A percentile compares a stretch with the other conserved stretches of the same genome.
Conservation (phyloP, 2,329 filamentous ascomycete species). For the Phialophora macrospora region DNA sequence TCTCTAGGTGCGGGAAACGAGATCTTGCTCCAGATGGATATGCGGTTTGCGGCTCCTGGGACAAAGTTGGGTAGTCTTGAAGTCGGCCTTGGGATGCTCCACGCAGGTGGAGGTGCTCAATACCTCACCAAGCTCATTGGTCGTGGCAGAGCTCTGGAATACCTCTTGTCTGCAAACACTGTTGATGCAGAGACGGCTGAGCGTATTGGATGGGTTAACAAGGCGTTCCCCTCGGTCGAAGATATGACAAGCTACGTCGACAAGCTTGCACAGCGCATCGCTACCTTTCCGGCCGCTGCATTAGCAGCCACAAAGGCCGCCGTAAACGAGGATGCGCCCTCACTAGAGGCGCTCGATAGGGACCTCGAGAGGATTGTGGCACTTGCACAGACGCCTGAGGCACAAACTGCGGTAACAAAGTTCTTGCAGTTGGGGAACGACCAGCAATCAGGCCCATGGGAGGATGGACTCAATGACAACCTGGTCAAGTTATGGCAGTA, state of each 20-base stretch:
- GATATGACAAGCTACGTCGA: slow-evolving; percentile 17
- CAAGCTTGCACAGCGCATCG: slow-evolving; percentile 18
- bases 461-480: slow-evolving; percentile 20
- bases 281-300: slow-evolving; percentile 6
- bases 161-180: slow-evolving; percentile 16
- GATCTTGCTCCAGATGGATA: slow-evolving; percentile 9
- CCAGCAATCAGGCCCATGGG: slow-evolving; percentile 8
- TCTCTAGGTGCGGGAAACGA: slow-evolving; percentile 14
- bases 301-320: slow-evolving; percentile 18
- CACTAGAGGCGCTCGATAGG: slow-evolving; percentile 8
- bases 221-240: slow-evolving; percentile 1
- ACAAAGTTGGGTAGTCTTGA: slow-evolving; percentile 13
- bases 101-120: slow-evolving; percentile 15
- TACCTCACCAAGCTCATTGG: slow-evolving; percentile 21
- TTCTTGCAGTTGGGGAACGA: slow-evolving; percentile 17
- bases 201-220: background rate
- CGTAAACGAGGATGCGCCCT: slow-evolving; percentile 14
- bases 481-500: slow-evolving; percentile 10
- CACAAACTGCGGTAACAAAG: slow-evolving; percentile 12
- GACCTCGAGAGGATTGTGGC: slow-evolving; percentile 10
- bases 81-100: slow-evolving; percentile 2
- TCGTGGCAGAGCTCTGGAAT: slow-evolving; percentile 13
- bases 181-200: slow-evolving; percentile 20
- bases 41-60: slow-evolving; percentile 14
- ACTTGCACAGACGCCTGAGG: slow-evolving; percentile 10